Evolutionary conservation across 352 stramenopile genomes (phyloP).

Genomic region (Blastocystis hominis): DNA sequence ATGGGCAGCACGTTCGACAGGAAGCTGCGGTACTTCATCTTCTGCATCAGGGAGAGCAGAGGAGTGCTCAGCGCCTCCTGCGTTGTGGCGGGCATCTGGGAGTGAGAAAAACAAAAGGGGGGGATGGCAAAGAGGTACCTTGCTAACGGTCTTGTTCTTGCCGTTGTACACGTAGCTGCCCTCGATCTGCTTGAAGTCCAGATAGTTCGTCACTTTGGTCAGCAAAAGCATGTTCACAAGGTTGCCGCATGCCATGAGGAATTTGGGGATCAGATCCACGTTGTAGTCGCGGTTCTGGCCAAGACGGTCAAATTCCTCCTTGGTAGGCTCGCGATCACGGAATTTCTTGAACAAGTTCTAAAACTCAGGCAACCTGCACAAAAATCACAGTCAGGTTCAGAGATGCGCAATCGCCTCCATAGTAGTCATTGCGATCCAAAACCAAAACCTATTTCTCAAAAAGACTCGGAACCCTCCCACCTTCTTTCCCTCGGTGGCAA

Average conservation of each 20-base stretch:
- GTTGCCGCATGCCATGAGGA: constrained; percentile 99
- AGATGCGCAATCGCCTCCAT: constrained; percentile 92
- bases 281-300: constrained; percentile 96
- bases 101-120: constrained; percentile 57
- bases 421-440: constrained; percentile 95
- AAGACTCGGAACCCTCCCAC: constrained; percentile 6
- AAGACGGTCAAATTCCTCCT: constrained; percentile 69
- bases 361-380: constrained; percentile 61
- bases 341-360: constrained; percentile 66
- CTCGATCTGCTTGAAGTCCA: constrained; percentile 97
- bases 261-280: constrained; percentile 98
- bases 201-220: constrained; percentile 92
- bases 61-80: constrained; percentile 87
- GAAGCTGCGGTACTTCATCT: constrained; percentile 95
- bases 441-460: constrained; percentile 75
- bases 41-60: constrained; percentile 98
- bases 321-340: constrained; percentile 63
- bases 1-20: constrained; percentile 81
- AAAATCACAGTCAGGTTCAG: constrained; percentile 94
- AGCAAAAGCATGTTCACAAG: constrained; percentile 95
- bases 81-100: constrained; percentile 90
- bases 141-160: constrained; percentile 70
- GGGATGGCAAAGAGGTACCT: constrained; percentile 19
- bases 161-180: constrained; percentile 95
- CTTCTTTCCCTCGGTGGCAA: constrained; percentile 85